Evolutionary conservation across 768 basidiomycete genomes (phyloP).

Genomic region (Boletus tomentosulus): DNA sequence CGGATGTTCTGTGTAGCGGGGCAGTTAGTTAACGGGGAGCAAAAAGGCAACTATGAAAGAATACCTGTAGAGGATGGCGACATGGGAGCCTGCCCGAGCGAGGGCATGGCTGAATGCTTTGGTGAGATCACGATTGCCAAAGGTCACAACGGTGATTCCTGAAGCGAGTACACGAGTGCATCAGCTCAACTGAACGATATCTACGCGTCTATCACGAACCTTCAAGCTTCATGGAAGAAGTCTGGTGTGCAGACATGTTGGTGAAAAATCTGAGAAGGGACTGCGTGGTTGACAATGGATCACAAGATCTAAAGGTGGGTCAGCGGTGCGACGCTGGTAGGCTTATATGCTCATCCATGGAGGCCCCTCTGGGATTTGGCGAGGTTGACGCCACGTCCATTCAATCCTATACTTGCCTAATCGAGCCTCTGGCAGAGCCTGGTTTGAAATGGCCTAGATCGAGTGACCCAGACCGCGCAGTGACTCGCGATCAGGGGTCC

Average conservation of each 20-base stretch:
- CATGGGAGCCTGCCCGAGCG: conserved; percentile 50
- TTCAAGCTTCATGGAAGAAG: conserved; percentile 17
- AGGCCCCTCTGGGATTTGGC: conserved; percentile 13
- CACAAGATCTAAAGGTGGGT: neutral
- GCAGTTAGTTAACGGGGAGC: neutral
- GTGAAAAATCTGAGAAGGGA: conserved; percentile 2
- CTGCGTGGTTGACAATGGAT: conserved; percentile 13
- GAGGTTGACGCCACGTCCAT: conserved; percentile 1
- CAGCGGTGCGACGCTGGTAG: neutral
- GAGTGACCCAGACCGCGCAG: conserved; percentile 6
- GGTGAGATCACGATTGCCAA: conserved; percentile 61
- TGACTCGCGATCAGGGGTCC: too few species aligned
- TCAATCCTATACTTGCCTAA: conserved; percentile 9
- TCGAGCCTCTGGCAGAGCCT: neutral
- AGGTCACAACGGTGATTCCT: conserved; percentile 54
- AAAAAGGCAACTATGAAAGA: neutral
- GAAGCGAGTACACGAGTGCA: conserved; percentile 7
- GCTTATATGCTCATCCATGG: conserved; percentile 10
- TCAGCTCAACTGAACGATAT: neutral
- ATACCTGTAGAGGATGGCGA: conserved; percentile 60
- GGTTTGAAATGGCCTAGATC: conserved; percentile 4
- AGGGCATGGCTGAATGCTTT: conserved; percentile 49
- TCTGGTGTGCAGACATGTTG: conserved; percentile 6
- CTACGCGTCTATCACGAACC: conserved; percentile 21
- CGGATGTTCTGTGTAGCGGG: conserved; percentile 35